Evolutionary conservation across 345 rosid genomes (phyloP).

Genomic region (Euphorbia pulcherrima): DNA sequence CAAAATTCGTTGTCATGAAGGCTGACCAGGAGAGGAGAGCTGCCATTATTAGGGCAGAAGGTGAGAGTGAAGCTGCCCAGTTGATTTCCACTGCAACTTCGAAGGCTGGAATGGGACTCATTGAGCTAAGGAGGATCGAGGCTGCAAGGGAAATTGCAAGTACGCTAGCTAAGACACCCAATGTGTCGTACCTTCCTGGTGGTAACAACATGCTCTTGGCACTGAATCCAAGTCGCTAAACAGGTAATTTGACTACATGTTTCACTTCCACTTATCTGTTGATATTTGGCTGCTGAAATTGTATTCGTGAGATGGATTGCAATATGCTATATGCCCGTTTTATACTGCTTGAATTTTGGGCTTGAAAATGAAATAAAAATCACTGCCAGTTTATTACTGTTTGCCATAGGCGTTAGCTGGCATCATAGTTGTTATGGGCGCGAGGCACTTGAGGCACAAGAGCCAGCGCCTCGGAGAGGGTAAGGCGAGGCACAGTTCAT

Average conservation of each 20-base stretch:
- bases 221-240: constrained; percentile 47
- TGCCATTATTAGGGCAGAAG: constrained; percentile 89
- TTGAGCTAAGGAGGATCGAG: constrained; percentile 96
- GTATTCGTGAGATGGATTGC: neutral
- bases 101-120: constrained; percentile 76
- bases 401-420: too few species aligned
- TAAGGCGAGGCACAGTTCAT: too few species aligned
- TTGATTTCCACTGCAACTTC: constrained; percentile 83
- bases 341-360: neutral
- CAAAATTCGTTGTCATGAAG: constrained; percentile 86
- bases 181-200: constrained; percentile 84
- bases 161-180: constrained; percentile 82
- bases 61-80: constrained; percentile 96
- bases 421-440: too few species aligned
- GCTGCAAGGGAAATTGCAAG: constrained; percentile 90
- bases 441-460: too few species aligned
- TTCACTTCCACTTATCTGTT: neutral
- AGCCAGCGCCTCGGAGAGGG: too few species aligned
- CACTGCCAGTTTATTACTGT: neutral
- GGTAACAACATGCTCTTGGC: constrained; percentile 79
- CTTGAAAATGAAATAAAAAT: neutral
- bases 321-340: neutral
- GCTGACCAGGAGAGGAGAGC: constrained; percentile 99
- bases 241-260: constrained; percentile 14
- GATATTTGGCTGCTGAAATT: neutral